A percentile compares a stretch with the other conserved stretches of the same genome.
These are phyloP conservation scores for Trichoderma hamatum DNA, from an alignment of 2,329 filamentous ascomycete species.

Conservation along the genomic window DNA sequence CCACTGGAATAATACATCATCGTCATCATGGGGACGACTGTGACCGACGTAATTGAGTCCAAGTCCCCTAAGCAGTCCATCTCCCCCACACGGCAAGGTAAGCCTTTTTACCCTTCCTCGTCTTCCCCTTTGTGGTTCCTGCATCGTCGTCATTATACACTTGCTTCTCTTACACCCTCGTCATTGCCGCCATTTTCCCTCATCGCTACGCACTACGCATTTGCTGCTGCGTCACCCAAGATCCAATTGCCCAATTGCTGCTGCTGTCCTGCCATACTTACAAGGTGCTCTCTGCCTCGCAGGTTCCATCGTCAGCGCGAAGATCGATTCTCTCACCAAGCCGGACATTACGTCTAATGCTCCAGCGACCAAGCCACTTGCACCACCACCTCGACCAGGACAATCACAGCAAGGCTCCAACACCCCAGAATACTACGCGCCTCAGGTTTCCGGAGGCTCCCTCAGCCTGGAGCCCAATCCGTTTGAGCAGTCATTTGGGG, in stretches of 20 bases:
- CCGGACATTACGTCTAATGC: slow-evolving; percentile 56
- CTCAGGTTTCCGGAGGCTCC: slow-evolving; percentile 52
- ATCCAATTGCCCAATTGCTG: slow-evolving; percentile 17
- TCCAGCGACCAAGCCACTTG: slow-evolving; percentile 66
- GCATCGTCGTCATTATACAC: slow-evolving; percentile 24
- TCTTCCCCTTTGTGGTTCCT: slow-evolving; percentile 29
- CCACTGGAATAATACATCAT: slow-evolving; percentile 49
- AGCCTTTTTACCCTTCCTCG: slow-evolving; percentile 35
- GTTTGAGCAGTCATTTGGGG: slow-evolving; percentile 91
- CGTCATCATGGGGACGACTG: slow-evolving; percentile 54
- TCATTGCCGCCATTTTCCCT: slow-evolving; percentile 28
- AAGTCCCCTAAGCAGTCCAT: slow-evolving; percentile 54
- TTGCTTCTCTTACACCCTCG: slow-evolving; percentile 27
- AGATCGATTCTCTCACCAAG: slow-evolving; percentile 52
- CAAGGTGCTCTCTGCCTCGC: slow-evolving; percentile 16
- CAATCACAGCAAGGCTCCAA: slow-evolving; percentile 52
- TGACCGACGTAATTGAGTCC: slow-evolving; percentile 48
- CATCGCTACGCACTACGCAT: slow-evolving; percentile 17
- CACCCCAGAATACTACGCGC: slow-evolving; percentile 71
- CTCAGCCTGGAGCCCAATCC: slow-evolving; percentile 88
- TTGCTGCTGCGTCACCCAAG: slow-evolving; percentile 2
- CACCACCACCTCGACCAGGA: slow-evolving; percentile 69
- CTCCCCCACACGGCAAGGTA: slow-evolving; percentile 50
- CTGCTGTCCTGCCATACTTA: slow-evolving; percentile 19
- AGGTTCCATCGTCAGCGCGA: slow-evolving; percentile 52